Percentiles rank a stretch among this genome's conserved stretches.
These are phyloP conservation scores for Eustoma russellianum DNA, from an alignment of 257 asterid species.

Conservation along the genomic window DNA sequence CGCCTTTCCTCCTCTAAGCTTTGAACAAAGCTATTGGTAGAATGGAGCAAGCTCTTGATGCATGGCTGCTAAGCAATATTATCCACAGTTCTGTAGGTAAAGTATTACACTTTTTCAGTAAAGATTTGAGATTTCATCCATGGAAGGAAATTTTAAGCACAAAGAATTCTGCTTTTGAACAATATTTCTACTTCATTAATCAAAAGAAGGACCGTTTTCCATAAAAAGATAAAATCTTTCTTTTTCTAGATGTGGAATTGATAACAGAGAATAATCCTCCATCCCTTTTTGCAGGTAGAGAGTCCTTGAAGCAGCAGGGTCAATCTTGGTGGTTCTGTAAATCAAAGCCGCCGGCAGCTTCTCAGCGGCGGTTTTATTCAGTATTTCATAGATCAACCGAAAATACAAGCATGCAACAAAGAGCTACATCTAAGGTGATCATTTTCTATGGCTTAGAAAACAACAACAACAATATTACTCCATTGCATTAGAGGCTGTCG, in stretches of 20 bases:
- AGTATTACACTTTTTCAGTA: not conserved
- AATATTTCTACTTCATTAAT: too few relatives aligned
- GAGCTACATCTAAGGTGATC: constrained; percentile 27
- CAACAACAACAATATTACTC: too few relatives aligned
- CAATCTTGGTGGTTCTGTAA: constrained; percentile 9
- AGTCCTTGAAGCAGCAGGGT: not conserved
- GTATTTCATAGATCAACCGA: constrained; percentile 7
- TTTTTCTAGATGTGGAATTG: not conserved
- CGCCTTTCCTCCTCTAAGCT: not conserved
- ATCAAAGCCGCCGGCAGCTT: constrained; percentile 11
- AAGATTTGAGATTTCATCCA: too few relatives aligned
- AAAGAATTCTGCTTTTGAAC: too few relatives aligned
- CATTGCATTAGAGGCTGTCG: too few relatives aligned
- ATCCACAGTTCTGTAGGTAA: not conserved
- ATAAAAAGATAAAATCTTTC: not conserved
- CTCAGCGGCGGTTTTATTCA: constrained; percentile 11
- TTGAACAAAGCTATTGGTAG: too few relatives aligned
- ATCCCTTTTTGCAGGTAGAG: constrained; percentile 6
- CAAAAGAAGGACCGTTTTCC: too few relatives aligned
- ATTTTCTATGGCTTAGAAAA: not conserved
- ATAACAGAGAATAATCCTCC: not conserved
- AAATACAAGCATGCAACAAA: constrained; percentile 10
- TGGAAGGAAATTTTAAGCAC: too few relatives aligned
- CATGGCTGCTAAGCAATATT: not conserved
- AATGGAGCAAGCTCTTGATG: constrained; percentile 11